These are phyloP conservation scores for Dimocarpus longan DNA, from an alignment of 345 rosid species.

Conservation along the genomic window DNA sequence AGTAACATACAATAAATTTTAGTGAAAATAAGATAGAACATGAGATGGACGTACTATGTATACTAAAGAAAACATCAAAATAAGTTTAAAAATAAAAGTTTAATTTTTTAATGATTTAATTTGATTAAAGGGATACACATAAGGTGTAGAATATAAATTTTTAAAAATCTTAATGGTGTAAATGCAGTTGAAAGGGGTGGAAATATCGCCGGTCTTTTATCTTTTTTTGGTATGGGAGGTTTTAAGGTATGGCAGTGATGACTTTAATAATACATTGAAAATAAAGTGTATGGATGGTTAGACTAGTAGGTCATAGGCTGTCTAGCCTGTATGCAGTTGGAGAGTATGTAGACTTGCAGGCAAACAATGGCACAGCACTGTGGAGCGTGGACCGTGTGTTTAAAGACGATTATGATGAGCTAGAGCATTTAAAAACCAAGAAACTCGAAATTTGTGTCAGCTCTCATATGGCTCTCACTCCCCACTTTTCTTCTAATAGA, in stretches of 20 bases:
- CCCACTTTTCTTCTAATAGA: conserved; percentile 6
- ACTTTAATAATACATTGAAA: conserved; percentile 20
- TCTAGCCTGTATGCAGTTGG: not conserved
- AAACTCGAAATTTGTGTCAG: not conserved
- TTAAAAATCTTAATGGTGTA: too few species aligned
- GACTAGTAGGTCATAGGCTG: not conserved
- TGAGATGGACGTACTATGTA: too few species aligned
- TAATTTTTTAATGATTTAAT: too few species aligned
- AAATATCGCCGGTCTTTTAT: not conserved
- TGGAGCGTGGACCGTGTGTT: conserved; percentile 5
- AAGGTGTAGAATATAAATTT: too few species aligned
- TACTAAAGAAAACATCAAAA: too few species aligned
- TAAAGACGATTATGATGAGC: conserved; percentile 12
- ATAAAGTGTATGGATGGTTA: conserved; percentile 9
- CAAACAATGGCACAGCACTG: not conserved
- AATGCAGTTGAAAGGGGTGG: too few species aligned
- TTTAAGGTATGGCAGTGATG: conserved; percentile 18
- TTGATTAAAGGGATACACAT: too few species aligned
- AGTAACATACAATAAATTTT: too few species aligned
- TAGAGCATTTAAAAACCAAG: not conserved
- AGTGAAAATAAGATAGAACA: too few species aligned
- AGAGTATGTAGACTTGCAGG: not conserved
- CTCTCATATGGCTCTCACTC: not conserved
- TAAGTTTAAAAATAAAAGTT: too few species aligned
- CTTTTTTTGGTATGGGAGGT: not conserved